Conservation (phyloP, 306 rosid genomes). For the Cucurbita argyrosperma region DNA sequence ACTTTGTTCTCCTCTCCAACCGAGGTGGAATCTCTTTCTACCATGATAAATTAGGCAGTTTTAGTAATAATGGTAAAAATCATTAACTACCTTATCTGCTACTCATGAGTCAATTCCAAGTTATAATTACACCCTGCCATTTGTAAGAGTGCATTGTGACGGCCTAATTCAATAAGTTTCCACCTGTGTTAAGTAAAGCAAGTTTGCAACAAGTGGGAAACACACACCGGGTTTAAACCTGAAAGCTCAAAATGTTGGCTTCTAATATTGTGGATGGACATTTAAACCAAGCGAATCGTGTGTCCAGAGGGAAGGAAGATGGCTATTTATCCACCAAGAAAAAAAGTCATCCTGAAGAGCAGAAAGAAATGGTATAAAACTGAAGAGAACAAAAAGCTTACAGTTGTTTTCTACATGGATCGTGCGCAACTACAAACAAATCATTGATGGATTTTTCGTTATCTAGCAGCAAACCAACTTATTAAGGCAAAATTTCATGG, state of each 20-base stretch:
- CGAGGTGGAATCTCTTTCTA: too few relatives aligned
- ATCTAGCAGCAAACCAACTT: not conserved
- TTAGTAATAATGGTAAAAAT: too few relatives aligned
- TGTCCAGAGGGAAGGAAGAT: not conserved
- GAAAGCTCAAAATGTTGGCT: not conserved
- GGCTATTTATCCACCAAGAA: slow-evolving; percentile 6
- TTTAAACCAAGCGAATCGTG: not conserved
- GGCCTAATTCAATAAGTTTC: too few relatives aligned
- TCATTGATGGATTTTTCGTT: not conserved
- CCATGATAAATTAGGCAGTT: too few relatives aligned
- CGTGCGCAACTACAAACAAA: slow-evolving; percentile 20
- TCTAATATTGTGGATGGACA: not conserved
- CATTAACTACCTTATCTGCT: too few relatives aligned
- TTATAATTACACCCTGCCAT: too few relatives aligned
- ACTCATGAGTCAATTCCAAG: too few relatives aligned
- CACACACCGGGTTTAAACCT: not conserved
- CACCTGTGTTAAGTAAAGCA: too few relatives aligned
- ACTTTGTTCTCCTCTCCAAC: too few relatives aligned
- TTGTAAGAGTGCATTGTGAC: too few relatives aligned
- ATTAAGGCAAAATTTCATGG: slow-evolving; percentile 19
- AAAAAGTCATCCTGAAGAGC: slow-evolving; percentile 6
- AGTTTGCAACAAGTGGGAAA: too few relatives aligned
- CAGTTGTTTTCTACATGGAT: slow-evolving; percentile 13
- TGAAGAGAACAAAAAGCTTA: not conserved
- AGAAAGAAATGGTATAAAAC: slow-evolving; percentile 1